Evolutionary conservation across 208 protist species (phyloP), one percentile per base, ranked within the genome.

Genomic region (Leptomonas pyrrhocoris): DNA sequence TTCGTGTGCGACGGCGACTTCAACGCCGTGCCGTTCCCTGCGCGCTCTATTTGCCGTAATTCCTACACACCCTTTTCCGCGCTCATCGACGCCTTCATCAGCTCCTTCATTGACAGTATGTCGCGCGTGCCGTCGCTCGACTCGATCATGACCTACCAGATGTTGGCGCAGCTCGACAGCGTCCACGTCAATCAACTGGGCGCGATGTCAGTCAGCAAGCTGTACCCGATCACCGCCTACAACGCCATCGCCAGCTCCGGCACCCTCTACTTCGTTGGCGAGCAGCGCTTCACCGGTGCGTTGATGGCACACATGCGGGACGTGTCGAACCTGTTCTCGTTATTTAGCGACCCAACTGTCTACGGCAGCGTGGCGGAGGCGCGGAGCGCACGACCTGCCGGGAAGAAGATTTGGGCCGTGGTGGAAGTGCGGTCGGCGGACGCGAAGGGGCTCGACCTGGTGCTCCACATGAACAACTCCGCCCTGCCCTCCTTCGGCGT

Each of bases 91-190:
- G 27, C 13, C 25, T 40, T 89, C 49, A 85, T 89, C 9, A 80
- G 76, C 28, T 50, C 72, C 48, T 45, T 80, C 6, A 49, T 71
- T 0, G 77, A 65, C 23, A 57, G 58, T 40, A 46, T 70, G 31
- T 53, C 65, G 1, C 55, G 53, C 3, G 11, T 82, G 2, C 82
- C 76, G 21, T 45, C 66, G 55, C 59, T 91, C 55, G 80, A 91
- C 67, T 51, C 54, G 0, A 63, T 91, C 42, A 86, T 91, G 25
- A 30, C 81, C 48, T 50, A 77, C 13, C 85, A 91, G 61, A n/a
- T n/a, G n/a, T n/a, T n/a, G 88, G 85, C 80, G 53, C 75, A 1
- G 85, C 82, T 5, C 66, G 71, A 6, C 83, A 91, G n/a, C n/a
- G n/a, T n/a, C n/a, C n/a, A n/a, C n/a, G n/a, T n/a, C n/a, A n/a